Evolutionary conservation across 2,329 filamentous ascomycete species (phyloP).

Genomic region (Fusarium begoniae): DNA sequence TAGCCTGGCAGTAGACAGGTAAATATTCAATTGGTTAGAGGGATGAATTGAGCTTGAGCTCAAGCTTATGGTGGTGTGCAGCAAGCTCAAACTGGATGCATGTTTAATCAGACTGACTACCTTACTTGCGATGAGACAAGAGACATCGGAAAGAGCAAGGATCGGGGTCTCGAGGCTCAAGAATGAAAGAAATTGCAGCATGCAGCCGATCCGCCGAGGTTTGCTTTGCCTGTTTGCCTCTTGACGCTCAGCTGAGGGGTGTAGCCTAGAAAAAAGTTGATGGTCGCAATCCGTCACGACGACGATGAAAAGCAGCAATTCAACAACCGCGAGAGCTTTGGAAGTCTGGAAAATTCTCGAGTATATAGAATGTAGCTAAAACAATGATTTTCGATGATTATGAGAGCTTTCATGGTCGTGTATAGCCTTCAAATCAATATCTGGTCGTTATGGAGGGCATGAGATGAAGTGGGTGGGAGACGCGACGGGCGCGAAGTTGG

Average conservation of each 20-base stretch:
- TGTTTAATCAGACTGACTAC: background rate
- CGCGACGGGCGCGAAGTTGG: constrained; percentile 55
- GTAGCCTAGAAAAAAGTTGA: constrained; percentile 33
- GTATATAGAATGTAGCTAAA: background rate
- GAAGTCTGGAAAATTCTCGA: constrained; percentile 39
- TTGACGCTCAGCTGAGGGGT: constrained; percentile 39
- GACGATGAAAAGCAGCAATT: constrained; percentile 29
- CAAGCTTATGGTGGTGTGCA: background rate
- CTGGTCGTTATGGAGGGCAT: constrained; percentile 48
- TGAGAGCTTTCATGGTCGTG: constrained; percentile 43
- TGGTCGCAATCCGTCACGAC: constrained; percentile 13
- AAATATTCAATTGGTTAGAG: constrained; percentile 15
- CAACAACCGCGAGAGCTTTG: constrained; percentile 22
- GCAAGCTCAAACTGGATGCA: background rate
- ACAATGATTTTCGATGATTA: constrained; percentile 13
- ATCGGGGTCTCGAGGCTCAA: constrained; percentile 27
- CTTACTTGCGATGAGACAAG: constrained; percentile 30
- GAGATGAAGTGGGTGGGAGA: constrained; percentile 53
- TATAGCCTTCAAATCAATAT: constrained; percentile 4
- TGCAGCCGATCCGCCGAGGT: constrained; percentile 41
- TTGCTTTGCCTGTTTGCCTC: constrained; percentile 38
- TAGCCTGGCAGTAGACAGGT: constrained; percentile 21
- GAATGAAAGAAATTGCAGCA: constrained; percentile 43
- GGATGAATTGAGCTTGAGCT: constrained; percentile 24
- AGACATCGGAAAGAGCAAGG: constrained; percentile 23